Base-by-base conservation (phyloP, 2,329 filamentous ascomycete species). In the Ophiostoma sp. region DNA sequence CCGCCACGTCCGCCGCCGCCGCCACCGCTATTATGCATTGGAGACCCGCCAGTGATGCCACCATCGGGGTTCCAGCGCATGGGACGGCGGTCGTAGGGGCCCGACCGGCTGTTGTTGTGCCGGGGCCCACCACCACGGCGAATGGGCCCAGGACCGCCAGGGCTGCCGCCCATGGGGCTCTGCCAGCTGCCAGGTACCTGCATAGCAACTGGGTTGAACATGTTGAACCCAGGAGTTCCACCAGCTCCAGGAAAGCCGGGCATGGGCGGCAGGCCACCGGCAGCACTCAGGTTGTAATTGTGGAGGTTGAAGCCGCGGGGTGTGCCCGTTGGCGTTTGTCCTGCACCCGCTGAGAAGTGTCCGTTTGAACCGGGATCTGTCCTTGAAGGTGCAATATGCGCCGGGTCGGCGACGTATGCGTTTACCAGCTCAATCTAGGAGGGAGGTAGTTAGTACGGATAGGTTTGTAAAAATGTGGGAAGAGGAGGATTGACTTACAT, bases 301-400 rank as follows among this genome's bases (percentile, higher is more conserved):
- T 92, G 88, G 36, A 98, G 85, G 79, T 94, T 97, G 85, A 98
- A 98, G 0, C 95, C 95, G 42, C 95, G 91, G 48, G 95, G 95
- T 6, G 95, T 98, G 63, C 95, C 95, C 5, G 91, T 89, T 52
- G 91, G 90, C 70, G 90, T 88, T 78, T 95, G 93, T 25, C 91
- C 90, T 78, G 92, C 93, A 66, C 89, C 87, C 57, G 94, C 89
- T 1, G 95, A 94, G 86, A 98, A 98, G 82, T 98, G 95, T 1
- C 95, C 95, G 78, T 98, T 98, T 78, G 93, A 97, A 80, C 97
- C 98, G 50, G 95, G 93, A 83, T 99, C 94, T 22, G 95, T 96
- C 73, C 95, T 89, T 12, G 95, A 97, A 0, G 96, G 94, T 48
- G 94, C 94, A 80, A 99, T 98, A 79, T 97, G 95, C 12, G 95